Evolutionary conservation across 257 asterid genomes (phyloP).

Genomic region (Solanum pinnatisectum): DNA sequence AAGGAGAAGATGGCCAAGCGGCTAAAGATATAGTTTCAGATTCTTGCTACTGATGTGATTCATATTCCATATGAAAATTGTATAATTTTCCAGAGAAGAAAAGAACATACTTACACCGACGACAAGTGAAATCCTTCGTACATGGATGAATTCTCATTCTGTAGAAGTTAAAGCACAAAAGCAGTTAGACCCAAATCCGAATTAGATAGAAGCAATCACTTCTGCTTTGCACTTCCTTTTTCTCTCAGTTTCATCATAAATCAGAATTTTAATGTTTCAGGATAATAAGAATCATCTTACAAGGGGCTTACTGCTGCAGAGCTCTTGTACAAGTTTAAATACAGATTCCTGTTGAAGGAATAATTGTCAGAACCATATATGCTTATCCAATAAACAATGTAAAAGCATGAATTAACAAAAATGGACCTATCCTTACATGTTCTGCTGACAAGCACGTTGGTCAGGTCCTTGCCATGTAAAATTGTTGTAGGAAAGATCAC

Average conservation of each 20-base stretch:
- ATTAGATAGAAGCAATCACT: neutral
- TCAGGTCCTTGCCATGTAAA: conserved; percentile 68
- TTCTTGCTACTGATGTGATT: neutral
- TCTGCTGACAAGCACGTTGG: conserved; percentile 50
- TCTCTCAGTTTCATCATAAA: neutral
- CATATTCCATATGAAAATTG: neutral
- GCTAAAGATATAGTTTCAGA: neutral
- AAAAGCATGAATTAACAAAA: neutral
- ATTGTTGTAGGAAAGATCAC: conserved; percentile 87
- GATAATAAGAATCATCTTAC: conserved; percentile 32
- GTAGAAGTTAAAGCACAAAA: conserved; percentile 5
- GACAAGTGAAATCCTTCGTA: conserved; percentile 19
- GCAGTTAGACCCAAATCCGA: conserved; percentile 10
- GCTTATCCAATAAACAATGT: neutral
- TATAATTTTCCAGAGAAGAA: neutral
- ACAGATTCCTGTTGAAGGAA: conserved; percentile 34
- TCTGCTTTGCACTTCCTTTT: neutral
- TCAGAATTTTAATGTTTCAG: neutral
- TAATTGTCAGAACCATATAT: neutral
- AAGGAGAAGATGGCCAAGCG: neutral
- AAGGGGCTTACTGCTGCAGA: conserved; percentile 36
- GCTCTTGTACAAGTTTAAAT: conserved; percentile 67
- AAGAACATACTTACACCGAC: conserved; percentile 20
- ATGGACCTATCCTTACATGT: conserved; percentile 30
- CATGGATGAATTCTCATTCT: conserved; percentile 36